phyloP scores from a whole-genome alignment of 768 basidiomycete species.

The Pulveroboletus sp. region DNA sequence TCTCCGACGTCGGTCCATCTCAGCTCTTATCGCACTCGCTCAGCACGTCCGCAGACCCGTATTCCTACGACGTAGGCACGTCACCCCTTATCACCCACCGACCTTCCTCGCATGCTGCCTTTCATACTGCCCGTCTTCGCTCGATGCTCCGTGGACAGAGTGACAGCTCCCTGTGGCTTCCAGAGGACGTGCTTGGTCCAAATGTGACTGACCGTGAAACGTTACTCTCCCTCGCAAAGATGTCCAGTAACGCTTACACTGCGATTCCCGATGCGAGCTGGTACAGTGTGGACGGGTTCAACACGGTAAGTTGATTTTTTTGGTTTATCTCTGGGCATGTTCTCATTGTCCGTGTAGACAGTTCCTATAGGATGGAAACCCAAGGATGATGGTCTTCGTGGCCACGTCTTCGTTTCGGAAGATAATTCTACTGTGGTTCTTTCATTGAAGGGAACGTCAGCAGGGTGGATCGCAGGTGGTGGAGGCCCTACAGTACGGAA shows the following conservation, averaged over 20 bases:
- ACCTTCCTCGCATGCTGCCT: constrained; percentile 42
- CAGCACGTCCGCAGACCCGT: constrained; percentile 21
- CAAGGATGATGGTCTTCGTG: constrained; percentile 85
- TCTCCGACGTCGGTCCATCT: constrained; percentile 47
- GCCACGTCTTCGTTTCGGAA: constrained; percentile 83
- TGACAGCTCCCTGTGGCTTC: constrained; percentile 56
- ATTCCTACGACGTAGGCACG: constrained; percentile 43
- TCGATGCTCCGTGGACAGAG: constrained; percentile 40
- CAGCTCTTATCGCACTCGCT: constrained; percentile 28
- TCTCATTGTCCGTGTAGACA: constrained; percentile 36
- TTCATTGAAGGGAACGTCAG: constrained; percentile 92
- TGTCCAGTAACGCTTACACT: constrained; percentile 83
- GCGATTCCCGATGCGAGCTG: constrained; percentile 53
- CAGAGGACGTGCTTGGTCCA: constrained; percentile 62
- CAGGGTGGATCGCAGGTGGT: constrained; percentile 60
- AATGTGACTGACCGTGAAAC: constrained; percentile 72
- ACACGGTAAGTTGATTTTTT: constrained; percentile 40
- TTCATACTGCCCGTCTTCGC: constrained; percentile 33
- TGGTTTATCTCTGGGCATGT: not conserved
- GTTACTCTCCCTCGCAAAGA: constrained; percentile 77
- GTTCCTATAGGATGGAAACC: constrained; percentile 89
- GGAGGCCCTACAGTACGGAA: constrained; percentile 83
- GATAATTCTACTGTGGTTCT: constrained; percentile 87
- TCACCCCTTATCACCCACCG: constrained; percentile 39
- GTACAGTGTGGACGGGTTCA: constrained; percentile 73